Conservation (phyloP, 208 protist genomes). For the Phytomonas sp. region DNA sequence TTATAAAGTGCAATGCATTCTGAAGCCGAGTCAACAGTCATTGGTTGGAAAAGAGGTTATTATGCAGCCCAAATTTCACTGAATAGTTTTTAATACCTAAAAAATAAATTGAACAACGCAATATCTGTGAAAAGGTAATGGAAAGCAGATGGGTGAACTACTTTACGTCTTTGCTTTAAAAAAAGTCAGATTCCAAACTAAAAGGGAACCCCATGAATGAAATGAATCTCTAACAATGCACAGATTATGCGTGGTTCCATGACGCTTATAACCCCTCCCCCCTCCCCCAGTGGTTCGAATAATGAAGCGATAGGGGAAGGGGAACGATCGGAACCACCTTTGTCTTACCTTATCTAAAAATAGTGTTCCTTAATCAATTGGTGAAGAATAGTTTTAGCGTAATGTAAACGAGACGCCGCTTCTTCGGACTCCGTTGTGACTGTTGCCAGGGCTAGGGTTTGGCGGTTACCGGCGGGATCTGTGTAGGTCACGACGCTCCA, state of each 20-base stretch:
- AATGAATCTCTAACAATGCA: background rate
- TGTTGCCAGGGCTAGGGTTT: conserved; percentile 27
- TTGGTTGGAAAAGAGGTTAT: background rate
- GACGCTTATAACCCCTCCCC: background rate
- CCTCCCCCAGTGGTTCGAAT: background rate
- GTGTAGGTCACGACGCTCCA: conserved; percentile 87
- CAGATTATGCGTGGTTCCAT: background rate
- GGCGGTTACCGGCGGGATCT: conserved; percentile 23
- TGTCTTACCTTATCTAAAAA: conserved; percentile 11
- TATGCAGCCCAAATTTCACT: background rate
- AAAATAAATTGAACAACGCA: background rate
- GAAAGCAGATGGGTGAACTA: background rate
- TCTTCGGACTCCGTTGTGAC: conserved; percentile 27
- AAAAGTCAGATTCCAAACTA: background rate
- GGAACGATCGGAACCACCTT: background rate
- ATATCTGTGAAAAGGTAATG: background rate
- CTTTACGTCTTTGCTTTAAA: background rate
- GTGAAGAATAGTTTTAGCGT: conserved; percentile 29
- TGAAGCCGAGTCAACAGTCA: background rate
- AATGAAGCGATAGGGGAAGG: background rate
- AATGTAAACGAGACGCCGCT: conserved; percentile 25
- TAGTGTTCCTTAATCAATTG: conserved; percentile 29
- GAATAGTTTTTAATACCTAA: background rate
- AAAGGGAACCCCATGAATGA: background rate
- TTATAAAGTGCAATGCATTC: no score